Conservation (phyloP, 75 land plant species). For the Pinus taeda region DNA sequence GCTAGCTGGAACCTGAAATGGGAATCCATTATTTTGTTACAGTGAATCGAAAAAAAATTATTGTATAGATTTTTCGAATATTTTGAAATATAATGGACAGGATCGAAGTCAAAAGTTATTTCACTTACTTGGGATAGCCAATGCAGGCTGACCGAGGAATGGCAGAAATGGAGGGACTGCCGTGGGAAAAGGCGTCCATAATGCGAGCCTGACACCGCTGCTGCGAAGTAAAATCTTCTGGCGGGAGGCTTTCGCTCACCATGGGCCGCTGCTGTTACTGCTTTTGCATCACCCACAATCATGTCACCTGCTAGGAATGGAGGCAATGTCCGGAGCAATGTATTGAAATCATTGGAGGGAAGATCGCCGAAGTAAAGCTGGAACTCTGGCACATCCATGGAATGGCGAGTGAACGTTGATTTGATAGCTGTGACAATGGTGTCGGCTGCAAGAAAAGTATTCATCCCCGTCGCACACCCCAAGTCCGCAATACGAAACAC, state of each 20-base stretch:
- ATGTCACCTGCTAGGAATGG: not conserved
- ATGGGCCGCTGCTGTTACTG: too few species aligned
- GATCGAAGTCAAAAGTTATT: too few species aligned
- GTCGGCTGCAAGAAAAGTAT: constrained; percentile 28
- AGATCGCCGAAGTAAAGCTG: constrained; percentile 40
- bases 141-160: constrained; percentile 27
- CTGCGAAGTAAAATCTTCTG: constrained; percentile 17
- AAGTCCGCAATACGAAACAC: constrained; percentile 34
- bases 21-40: too few species aligned
- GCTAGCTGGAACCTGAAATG: too few species aligned
- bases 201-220: constrained; percentile 37
- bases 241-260: not conserved
- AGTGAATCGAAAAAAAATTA: too few species aligned
- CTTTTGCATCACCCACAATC: too few species aligned
- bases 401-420: not conserved
- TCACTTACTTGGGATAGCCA: constrained; percentile 38
- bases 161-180: constrained; percentile 23
- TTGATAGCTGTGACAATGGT: constrained; percentile 21
- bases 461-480: constrained; percentile 44
- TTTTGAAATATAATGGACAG: too few species aligned
- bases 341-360: not conserved
- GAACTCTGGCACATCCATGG: constrained; percentile 22
- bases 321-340: not conserved
- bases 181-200: constrained; percentile 34
- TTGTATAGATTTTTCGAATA: too few species aligned